Percentiles rank a stretch among this genome's conserved stretches.
These are phyloP conservation scores for Amylocystis lapponica DNA, from an alignment of 768 basidiomycete species.

Conservation along the genomic window DNA sequence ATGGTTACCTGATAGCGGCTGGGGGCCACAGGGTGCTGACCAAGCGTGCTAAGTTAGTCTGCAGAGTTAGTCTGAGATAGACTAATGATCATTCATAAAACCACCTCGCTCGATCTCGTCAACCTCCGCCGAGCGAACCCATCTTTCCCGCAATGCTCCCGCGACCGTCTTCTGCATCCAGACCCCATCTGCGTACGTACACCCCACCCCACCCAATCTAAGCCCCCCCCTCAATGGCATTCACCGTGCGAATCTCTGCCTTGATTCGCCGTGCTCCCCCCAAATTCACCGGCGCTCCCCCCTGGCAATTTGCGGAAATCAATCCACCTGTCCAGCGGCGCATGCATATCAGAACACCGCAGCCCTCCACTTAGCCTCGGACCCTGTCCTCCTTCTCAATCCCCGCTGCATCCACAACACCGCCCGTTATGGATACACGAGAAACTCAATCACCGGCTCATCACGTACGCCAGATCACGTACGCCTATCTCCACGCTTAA, in stretches of 20 bases:
- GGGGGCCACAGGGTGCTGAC: no score
- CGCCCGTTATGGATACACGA: neutral
- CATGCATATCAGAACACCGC: no score
- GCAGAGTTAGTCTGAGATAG: constrained; percentile 1
- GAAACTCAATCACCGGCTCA: constrained; percentile 8
- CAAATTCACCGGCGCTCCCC: constrained; percentile 4
- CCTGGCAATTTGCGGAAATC: constrained; percentile 8
- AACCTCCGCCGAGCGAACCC: neutral
- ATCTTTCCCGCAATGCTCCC: constrained; percentile 10
- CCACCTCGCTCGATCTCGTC: neutral
- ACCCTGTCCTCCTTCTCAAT: neutral
- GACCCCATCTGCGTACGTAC: constrained; percentile 14
- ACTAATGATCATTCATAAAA: neutral
- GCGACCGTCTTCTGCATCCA: constrained; percentile 11
- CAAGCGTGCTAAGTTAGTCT: no score
- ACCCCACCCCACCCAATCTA: constrained; percentile 13
- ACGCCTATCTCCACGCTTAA: constrained; percentile 22
- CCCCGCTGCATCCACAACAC: neutral
- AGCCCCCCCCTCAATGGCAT: constrained; percentile 10
- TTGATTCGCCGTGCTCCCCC: constrained; percentile 7
- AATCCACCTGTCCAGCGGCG: no score
- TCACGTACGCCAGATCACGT: constrained; percentile 19
- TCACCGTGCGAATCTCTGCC: constrained; percentile 7
- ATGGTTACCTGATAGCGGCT: no score
- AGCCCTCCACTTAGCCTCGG: no score